Base-by-base conservation (phyloP, 1,284 basidiomycete species). In the Leccinum ponderosum region DNA sequence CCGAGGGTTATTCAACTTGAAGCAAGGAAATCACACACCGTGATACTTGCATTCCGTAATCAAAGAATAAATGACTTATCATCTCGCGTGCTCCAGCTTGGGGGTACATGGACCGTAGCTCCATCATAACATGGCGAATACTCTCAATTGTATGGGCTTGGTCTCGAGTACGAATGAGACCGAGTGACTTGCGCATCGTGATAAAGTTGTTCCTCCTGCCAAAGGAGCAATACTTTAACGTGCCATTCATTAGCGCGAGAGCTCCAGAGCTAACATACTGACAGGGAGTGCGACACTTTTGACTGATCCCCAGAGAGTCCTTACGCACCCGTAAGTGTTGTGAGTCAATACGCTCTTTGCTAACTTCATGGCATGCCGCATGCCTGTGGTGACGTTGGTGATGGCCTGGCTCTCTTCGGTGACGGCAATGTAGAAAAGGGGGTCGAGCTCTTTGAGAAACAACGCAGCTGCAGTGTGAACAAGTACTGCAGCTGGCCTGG, bases 251-350 rank as follows among this genome's bases (percentile, higher is more conserved):
- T 8, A 31, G 29, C 8, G 8, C 8, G 29, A 31, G 8, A 31
- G 29, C 29, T 8, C 3, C 29, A 31, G 8, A 31, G 8, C 29
- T 31, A 31, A 31, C 8, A 8, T 31, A 31, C 3, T 31, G 29
- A 9, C 29, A 62, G 61, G 63, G 20, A 57, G 39, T 20, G 29
- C 27, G 2, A 31, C 33, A 4, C 55, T 64, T 6, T 37, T 62
- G 6, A 64, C 57, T 1, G 55, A 64, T 37, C 63, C 57, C 25
- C 63, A 64, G 8, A 63, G 25, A 27, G 25, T 62, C 9, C 48
- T 64, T 9, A 63, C 57, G 2, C 61, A 64, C 37, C 56, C 50
- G 20, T 27, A 27, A 27, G 25, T 27, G 25, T 27, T 27, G 25
- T 27, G 25, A 27, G 25, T 27, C 25, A 27, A 27, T 27, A 27